A percentile compares a stretch with the other conserved stretches of the same genome.
Evolutionary conservation across 2,329 filamentous ascomycete genomes (phyloP).

Genomic region (Fusarium pseudonygamai): DNA sequence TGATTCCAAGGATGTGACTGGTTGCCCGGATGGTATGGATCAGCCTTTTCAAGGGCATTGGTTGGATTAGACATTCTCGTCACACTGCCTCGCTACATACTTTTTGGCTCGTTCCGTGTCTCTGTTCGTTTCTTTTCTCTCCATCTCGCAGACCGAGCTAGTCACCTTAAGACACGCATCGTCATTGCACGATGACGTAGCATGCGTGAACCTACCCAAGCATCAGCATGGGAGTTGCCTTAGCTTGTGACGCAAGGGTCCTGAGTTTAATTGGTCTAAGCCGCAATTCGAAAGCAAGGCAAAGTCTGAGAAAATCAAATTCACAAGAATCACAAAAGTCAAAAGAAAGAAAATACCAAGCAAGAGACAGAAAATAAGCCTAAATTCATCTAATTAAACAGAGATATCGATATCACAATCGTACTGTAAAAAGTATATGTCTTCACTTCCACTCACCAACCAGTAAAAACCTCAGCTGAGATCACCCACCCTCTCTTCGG

Average conservation of each 20-base stretch:
- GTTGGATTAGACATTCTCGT: not conserved
- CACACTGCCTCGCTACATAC: conserved; percentile 13
- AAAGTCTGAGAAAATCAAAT: not conserved
- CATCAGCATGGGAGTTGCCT: conserved; percentile 4
- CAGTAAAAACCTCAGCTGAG: conserved; percentile 22
- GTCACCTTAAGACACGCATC: conserved; percentile 12
- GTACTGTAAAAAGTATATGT: conserved; percentile 42
- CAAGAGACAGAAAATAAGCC: not conserved
- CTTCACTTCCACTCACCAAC: conserved; percentile 16
- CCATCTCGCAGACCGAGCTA: not conserved
- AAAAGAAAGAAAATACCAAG: not conserved
- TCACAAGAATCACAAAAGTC: not conserved
- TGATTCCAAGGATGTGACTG: conserved; percentile 1
- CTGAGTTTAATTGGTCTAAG: conserved; percentile 13
- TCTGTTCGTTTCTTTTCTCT: not conserved
- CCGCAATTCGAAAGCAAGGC: conserved; percentile 1
- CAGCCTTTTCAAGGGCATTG: conserved; percentile 9
- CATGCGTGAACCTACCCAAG: not conserved
- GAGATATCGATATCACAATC: conserved; percentile 12
- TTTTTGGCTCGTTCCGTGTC: not conserved
- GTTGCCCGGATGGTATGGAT: conserved; percentile 12
- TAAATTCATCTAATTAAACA: conserved; percentile 1
- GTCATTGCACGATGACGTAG: conserved; percentile 33
- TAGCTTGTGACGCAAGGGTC: conserved; percentile 25
- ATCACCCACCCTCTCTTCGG: conserved; percentile 21